Conservation (phyloP, 2,329 filamentous ascomycete genomes). For the Ophiostoma angusticollis region DNA sequence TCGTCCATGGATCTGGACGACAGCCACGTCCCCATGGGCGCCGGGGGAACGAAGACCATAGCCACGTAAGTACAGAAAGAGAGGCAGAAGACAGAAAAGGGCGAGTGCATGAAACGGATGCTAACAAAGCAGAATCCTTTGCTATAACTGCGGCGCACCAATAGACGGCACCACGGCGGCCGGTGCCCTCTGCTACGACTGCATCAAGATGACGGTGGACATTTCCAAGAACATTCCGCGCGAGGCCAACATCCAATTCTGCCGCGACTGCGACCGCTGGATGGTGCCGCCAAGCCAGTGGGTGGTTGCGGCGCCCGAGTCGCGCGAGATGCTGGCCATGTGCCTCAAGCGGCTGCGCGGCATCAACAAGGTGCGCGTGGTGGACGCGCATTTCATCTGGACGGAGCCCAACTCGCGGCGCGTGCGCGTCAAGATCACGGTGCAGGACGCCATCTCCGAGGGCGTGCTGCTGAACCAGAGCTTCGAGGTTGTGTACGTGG, state of each 20-base stretch:
- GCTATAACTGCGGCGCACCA: constrained; percentile 91
- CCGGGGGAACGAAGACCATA: constrained; percentile 17
- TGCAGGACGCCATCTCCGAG: constrained; percentile 57
- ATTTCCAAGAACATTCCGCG: constrained; percentile 84
- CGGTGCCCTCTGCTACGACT: constrained; percentile 89
- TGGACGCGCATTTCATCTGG: constrained; percentile 95
- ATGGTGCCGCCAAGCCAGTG: constrained; percentile 75
- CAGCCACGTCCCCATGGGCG: constrained; percentile 19
- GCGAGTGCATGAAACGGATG: too few species aligned
- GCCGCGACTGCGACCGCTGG: constrained; percentile 91
- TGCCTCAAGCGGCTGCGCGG: constrained; percentile 82
- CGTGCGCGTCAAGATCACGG: constrained; percentile 88
- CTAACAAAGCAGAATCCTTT: constrained; percentile 58
- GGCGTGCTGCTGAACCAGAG: constrained; percentile 71
- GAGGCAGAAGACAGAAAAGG: not conserved
- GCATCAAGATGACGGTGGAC: constrained; percentile 86
- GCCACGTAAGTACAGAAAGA: constrained; percentile 19
- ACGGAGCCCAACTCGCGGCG: constrained; percentile 91
- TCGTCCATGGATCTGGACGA: constrained; percentile 22
- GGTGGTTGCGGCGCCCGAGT: constrained; percentile 76
- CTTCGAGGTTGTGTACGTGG: constrained; percentile 87
- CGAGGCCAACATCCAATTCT: constrained; percentile 81
- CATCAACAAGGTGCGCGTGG: constrained; percentile 79
- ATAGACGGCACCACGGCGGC: constrained; percentile 83
- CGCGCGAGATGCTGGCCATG: constrained; percentile 79